These are phyloP conservation scores for Arctium lappa DNA, from an alignment of 129 eudicot genomes.

Conservation along the genomic window DNA sequence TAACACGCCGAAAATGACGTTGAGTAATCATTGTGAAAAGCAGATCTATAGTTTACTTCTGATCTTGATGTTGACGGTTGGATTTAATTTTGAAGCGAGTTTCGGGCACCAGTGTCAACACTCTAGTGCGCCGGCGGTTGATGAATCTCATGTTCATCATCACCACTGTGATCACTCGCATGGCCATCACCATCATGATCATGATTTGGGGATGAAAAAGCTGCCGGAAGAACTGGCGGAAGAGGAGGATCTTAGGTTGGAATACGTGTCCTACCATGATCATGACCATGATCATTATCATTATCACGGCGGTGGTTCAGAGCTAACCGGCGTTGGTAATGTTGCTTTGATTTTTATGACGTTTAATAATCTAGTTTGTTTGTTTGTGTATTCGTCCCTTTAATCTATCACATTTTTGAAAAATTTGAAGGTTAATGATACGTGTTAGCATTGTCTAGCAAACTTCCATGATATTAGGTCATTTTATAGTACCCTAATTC, in stretches of 20 bases:
- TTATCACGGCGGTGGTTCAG: conserved; percentile 29
- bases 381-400: neutral
- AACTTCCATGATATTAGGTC: neutral
- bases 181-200: conserved; percentile 36
- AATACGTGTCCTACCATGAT: conserved; percentile 32
- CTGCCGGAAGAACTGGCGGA: conserved; percentile 94
- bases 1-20: conserved; percentile 23
- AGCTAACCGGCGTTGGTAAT: conserved; percentile 63
- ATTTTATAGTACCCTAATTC: neutral
- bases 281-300: conserved; percentile 29
- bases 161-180: conserved; percentile 56
- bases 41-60: conserved; percentile 20
- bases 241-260: conserved; percentile 77
- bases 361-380: neutral
- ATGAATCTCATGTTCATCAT: conserved; percentile 32
- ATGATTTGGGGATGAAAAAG: conserved; percentile 26
- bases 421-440: neutral
- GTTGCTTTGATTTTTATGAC: neutral
- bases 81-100: conserved; percentile 19
- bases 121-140: conserved; percentile 28
- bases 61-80: conserved; percentile 15
- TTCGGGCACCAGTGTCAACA: conserved; percentile 41
- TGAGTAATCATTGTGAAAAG: neutral
- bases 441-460: neutral
- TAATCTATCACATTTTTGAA: neutral